Conservation (phyloP, 345 rosid species). For the Passiflora organensis region DNA sequence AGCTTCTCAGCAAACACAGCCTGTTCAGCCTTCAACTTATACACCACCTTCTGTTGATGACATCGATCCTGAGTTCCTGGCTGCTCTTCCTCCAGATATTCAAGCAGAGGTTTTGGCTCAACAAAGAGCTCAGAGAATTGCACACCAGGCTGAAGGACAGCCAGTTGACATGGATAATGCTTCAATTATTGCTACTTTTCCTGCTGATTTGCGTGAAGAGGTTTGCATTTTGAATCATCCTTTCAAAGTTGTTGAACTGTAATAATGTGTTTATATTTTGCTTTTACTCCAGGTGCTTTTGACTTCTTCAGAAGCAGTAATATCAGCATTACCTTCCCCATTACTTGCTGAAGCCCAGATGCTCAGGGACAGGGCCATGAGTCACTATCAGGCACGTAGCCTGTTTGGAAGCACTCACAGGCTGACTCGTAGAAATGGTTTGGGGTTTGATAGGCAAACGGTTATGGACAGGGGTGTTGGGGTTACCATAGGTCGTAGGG, state of each 20-base stretch:
- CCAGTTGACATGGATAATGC: conserved; percentile 99
- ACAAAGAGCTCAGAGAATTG: conserved; percentile 87
- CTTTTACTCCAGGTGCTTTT: conserved; percentile 66
- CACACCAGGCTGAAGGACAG: conserved; percentile 89
- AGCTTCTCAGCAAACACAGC: conserved; percentile 94
- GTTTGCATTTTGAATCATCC: conserved; percentile 34
- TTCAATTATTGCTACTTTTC: conserved; percentile 94
- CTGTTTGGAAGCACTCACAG: conserved; percentile 81
- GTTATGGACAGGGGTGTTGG: conserved; percentile 97
- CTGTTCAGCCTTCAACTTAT: conserved; percentile 83
- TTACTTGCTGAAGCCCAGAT: conserved; percentile 96
- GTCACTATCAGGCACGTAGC: conserved; percentile 94
- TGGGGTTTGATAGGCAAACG: conserved; percentile 82
- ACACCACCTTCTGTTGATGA: conserved; percentile 85
- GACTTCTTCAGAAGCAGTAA: conserved; percentile 90
- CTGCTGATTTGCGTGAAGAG: conserved; percentile 97
- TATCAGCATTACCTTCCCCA: conserved; percentile 87
- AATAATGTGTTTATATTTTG: conserved; percentile 12
- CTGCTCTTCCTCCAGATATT: conserved; percentile 98
- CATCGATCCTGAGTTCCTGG: conserved; percentile 95
- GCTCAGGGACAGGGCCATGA: conserved; percentile 95
- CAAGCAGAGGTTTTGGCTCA: conserved; percentile 99
- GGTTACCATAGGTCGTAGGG: conserved; percentile 69
- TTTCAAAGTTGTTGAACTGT: conserved; percentile 13
- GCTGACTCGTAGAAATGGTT: conserved; percentile 71